Evolutionary conservation across 2,329 filamentous ascomycete species (phyloP).

Genomic region (Phaeoacremonium minimum): DNA sequence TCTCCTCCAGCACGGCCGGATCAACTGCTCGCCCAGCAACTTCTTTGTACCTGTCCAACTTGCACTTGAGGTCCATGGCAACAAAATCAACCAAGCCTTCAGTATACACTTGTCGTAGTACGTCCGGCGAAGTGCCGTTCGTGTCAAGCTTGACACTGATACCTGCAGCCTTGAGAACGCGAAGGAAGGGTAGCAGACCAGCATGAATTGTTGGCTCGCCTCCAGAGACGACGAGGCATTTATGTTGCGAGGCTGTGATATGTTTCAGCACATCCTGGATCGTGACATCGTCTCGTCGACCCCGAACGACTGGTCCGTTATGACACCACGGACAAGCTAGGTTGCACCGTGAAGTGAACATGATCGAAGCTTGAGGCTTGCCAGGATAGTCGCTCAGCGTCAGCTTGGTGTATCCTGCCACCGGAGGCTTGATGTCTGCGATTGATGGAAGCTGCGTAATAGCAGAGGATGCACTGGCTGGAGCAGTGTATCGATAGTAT

Average conservation of each 20-base stretch:
- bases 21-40: background rate
- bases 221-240: background rate
- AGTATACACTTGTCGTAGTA: background rate
- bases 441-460: background rate
- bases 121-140: background rate
- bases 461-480: slow-evolving; percentile 4
- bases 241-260: background rate
- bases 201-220: background rate
- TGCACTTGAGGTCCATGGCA: slow-evolving; percentile 1
- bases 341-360: slow-evolving; percentile 1
- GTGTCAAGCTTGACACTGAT: background rate
- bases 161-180: background rate
- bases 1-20: background rate
- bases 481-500: background rate
- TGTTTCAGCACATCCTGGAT: background rate
- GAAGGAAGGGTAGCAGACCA: background rate
- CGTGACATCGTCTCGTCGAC: background rate
- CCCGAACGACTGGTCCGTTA: slow-evolving; percentile 1
- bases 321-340: background rate
- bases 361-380: background rate
- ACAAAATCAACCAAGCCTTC: slow-evolving; percentile 1
- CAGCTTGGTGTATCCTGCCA: background rate
- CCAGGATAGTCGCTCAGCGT: background rate
- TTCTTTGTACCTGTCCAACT: background rate
- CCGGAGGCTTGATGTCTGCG: background rate